A percentile compares a stretch with the other conserved stretches of the same genome.
These are phyloP conservation scores for Botrytis pseudocinerea DNA, from an alignment of 2,329 filamentous ascomycete species.

Conservation along the genomic window DNA sequence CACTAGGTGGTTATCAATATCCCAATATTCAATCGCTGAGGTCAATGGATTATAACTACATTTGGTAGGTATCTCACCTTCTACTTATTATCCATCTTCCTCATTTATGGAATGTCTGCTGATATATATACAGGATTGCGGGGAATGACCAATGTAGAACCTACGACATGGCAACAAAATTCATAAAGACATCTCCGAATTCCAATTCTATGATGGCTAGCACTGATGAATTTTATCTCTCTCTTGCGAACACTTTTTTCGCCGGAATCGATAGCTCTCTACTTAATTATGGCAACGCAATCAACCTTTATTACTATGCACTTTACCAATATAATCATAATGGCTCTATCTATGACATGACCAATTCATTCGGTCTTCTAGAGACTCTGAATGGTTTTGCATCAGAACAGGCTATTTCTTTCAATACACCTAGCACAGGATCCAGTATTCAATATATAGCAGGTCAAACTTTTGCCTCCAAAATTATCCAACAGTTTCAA, in stretches of 20 bases:
- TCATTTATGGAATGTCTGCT: background rate
- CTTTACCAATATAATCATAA: conserved; percentile 56
- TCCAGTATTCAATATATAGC: conserved; percentile 46
- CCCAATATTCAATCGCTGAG: conserved; percentile 46
- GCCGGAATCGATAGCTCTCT: conserved; percentile 23
- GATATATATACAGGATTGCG: conserved; percentile 30
- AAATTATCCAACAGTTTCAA: conserved; percentile 47
- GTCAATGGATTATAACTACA: conserved; percentile 18
- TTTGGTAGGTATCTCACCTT: background rate
- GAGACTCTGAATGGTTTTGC: conserved; percentile 63
- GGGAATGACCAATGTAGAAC: conserved; percentile 34
- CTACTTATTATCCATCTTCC: background rate
- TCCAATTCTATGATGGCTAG: background rate
- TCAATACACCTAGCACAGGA: conserved; percentile 61
- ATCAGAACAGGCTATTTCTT: conserved; percentile 62
- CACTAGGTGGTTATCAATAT: conserved; percentile 78
- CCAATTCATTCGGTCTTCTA: conserved; percentile 47
- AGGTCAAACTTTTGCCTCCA: conserved; percentile 53
- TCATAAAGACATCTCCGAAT: conserved; percentile 20
- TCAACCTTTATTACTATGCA: conserved; percentile 61
- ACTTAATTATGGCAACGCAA: conserved; percentile 47
- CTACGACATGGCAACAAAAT: conserved; percentile 27
- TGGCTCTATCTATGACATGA: conserved; percentile 46
- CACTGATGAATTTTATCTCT: conserved; percentile 32
- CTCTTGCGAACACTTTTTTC: conserved; percentile 32